Evolutionary conservation across 352 stramenopile genomes (phyloP).

Genomic region (Peronospora tabacina): DNA sequence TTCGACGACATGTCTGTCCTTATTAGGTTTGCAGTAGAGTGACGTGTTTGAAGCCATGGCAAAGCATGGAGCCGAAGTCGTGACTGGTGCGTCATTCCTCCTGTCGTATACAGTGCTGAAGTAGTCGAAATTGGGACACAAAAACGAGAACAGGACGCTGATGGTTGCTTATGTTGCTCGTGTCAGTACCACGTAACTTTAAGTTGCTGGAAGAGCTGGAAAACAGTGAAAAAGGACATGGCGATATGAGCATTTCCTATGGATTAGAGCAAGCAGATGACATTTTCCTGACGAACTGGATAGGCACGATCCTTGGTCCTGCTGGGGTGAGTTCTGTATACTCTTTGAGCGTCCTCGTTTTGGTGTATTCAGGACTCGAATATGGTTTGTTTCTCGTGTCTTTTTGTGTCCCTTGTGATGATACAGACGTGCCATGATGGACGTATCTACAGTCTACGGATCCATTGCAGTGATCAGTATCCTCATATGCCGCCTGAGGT

Average conservation of each 20-base stretch:
- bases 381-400: background rate
- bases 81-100: conserved; percentile 43
- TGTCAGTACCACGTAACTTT: conserved; percentile 87
- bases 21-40: conserved; percentile 12
- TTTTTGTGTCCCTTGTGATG: background rate
- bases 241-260: conserved; percentile 92
- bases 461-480: conserved; percentile 92
- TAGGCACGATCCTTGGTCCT: conserved; percentile 95
- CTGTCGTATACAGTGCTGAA: background rate
- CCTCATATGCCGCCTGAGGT: conserved; percentile 90
- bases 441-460: conserved; percentile 94
- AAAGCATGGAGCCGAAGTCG: conserved; percentile 71
- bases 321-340: conserved; percentile 74
- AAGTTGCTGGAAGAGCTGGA: conserved; percentile 92
- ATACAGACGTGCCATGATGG: conserved; percentile 91
- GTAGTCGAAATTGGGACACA: background rate
- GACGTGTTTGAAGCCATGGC: conserved; percentile 41
- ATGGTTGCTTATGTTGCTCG: conserved; percentile 1
- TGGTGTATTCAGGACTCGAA: background rate
- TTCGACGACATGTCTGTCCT: conserved; percentile 4
- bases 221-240: conserved; percentile 87
- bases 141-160: background rate
- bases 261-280: conserved; percentile 94
- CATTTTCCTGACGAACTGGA: conserved; percentile 98
- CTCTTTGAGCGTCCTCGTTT: background rate